Evolutionary conservation across 1,284 basidiomycete species (phyloP).

Genomic region (Apiotrichum porosum): DNA sequence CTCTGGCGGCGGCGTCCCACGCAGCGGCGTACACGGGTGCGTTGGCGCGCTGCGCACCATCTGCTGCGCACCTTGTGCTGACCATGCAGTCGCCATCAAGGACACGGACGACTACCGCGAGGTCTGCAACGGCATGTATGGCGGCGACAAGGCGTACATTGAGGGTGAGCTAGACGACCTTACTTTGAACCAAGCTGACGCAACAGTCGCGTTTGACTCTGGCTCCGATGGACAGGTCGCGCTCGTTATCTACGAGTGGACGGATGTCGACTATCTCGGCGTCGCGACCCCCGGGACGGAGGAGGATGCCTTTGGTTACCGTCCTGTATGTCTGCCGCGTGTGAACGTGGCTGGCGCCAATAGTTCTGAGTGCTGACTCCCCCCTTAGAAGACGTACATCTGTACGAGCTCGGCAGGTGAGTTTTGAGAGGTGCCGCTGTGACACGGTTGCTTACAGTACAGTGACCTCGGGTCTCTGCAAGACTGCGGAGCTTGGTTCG

Average conservation of each 20-base stretch:
- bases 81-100: slow-evolving; percentile 35
- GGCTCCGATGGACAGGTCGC: slow-evolving; percentile 80
- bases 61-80: background rate
- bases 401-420: slow-evolving; percentile 53
- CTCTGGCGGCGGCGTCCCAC: background rate
- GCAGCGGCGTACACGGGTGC: slow-evolving; percentile 12
- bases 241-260: slow-evolving; percentile 93
- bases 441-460: slow-evolving; percentile 42
- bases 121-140: slow-evolving; percentile 95
- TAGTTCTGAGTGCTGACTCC: too few relatives aligned
- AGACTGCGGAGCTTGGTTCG: slow-evolving; percentile 63
- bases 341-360: background rate
- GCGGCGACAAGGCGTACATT: slow-evolving; percentile 69
- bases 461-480: slow-evolving; percentile 65
- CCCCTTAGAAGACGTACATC: slow-evolving; percentile 84
- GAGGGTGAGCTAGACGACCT: slow-evolving; percentile 62
- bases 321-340: slow-evolving; percentile 26
- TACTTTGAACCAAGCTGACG: slow-evolving; percentile 2
- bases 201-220: slow-evolving; percentile 71
- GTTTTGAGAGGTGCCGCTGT: background rate
- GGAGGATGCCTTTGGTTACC: slow-evolving; percentile 31
- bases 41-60: background rate
- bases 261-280: slow-evolving; percentile 77
- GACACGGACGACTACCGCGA: slow-evolving; percentile 65
- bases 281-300: slow-evolving; percentile 44